phyloP scores from a whole-genome alignment of 2,329 filamentous ascomycete genomes.

The Myrmaecium sp. region DNA sequence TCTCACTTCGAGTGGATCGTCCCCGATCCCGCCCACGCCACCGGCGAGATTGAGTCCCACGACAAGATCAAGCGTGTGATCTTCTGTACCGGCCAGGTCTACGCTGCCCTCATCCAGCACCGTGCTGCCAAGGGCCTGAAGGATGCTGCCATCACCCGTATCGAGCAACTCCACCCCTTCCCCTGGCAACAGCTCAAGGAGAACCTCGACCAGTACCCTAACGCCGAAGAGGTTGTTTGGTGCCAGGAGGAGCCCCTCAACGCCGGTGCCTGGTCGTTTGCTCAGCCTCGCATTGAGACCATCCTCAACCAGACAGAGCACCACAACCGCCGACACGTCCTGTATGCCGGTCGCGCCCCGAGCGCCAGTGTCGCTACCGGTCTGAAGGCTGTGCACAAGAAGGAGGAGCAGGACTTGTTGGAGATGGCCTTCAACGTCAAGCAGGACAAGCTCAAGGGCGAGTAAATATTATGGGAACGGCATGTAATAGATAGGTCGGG shows the following conservation, averaged over 20 bases:
- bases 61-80: conserved; percentile 90
- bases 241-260: conserved; percentile 95
- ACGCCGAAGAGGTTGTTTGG: conserved; percentile 96
- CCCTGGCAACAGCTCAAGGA: conserved; percentile 94
- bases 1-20: conserved; percentile 97
- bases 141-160: conserved; percentile 82
- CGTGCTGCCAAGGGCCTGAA: conserved; percentile 73
- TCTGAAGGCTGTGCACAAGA: conserved; percentile 70
- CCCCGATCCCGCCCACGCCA: conserved; percentile 68
- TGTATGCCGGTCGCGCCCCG: conserved; percentile 89
- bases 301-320: conserved; percentile 82
- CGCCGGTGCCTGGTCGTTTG: conserved; percentile 90
- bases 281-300: conserved; percentile 94
- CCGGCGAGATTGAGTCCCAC: conserved; percentile 53
- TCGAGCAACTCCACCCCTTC: conserved; percentile 98
- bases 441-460: conserved; percentile 50
- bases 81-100: conserved; percentile 89
- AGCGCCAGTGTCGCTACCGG: conserved; percentile 90
- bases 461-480: conserved; percentile 22
- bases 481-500: too few relatives aligned
- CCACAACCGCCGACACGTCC: conserved; percentile 87
- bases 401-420: conserved; percentile 80
- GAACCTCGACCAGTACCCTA: conserved; percentile 92
- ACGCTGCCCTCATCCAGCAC: conserved; percentile 77
- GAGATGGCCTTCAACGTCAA: conserved; percentile 44